A percentile compares a stretch with the other conserved stretches of the same genome.
These are phyloP conservation scores for Phytopythium vexans DNA, from an alignment of 352 stramenopile genomes.

Conservation along the genomic window DNA sequence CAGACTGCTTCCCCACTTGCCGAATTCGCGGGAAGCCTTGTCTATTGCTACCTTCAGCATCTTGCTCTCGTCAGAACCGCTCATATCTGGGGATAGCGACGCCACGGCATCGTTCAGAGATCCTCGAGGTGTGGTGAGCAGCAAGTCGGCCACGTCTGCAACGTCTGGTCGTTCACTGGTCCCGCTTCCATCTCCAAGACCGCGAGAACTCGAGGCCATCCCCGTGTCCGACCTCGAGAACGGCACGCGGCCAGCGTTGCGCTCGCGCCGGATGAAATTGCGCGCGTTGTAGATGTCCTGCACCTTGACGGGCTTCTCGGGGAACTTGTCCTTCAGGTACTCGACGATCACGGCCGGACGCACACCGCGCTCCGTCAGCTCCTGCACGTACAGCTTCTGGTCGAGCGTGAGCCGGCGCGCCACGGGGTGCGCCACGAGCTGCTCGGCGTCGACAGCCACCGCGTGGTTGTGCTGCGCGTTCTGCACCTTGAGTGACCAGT, in stretches of 20 bases:
- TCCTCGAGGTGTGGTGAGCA: no score
- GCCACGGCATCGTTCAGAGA: no score
- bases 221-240: conserved; percentile 8
- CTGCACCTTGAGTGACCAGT: conserved; percentile 32
- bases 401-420: conserved; percentile 27
- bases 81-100: no score
- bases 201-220: background rate
- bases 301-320: conserved; percentile 39
- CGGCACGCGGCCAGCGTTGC: conserved; percentile 26
- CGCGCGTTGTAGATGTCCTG: conserved; percentile 55
- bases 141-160: background rate
- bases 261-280: conserved; percentile 40
- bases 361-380: conserved; percentile 29
- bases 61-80: no score
- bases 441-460: conserved; percentile 11
- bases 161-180: background rate
- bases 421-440: conserved; percentile 26
- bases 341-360: conserved; percentile 34
- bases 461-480: conserved; percentile 34
- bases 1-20: no score
- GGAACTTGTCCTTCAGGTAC: conserved; percentile 30
- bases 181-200: background rate
- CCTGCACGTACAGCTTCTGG: conserved; percentile 37
- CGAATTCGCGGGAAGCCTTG: no score
- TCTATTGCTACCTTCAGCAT: no score